Evolutionary conservation across 148 eudicot species (phyloP).

Genomic region (Fagopyrum homotropicum): DNA sequence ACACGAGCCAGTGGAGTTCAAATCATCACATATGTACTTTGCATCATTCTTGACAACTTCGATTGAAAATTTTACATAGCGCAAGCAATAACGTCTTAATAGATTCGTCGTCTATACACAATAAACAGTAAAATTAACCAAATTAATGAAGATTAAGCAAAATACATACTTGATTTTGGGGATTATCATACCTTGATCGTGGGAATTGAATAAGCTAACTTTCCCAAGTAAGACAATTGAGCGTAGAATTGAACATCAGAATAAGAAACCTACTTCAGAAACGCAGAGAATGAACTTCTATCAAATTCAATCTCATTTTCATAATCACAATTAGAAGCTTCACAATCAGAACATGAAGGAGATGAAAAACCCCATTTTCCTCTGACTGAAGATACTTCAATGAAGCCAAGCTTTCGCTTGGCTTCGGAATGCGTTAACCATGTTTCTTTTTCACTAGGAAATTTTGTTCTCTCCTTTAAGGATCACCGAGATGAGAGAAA

Average conservation of each 20-base stretch:
- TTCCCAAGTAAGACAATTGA: conserved; percentile 76
- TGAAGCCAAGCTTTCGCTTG: too few species aligned
- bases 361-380: not conserved
- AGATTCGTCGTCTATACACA: conserved; percentile 42
- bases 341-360: conserved; percentile 26
- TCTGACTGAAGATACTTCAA: conserved; percentile 27
- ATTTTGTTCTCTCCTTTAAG: conserved; percentile 22
- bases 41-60: conserved; percentile 17
- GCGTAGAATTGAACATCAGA: conserved; percentile 76
- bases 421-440: too few species aligned
- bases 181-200: conserved; percentile 54
- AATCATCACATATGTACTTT: conserved; percentile 39
- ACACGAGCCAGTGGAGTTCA: conserved; percentile 58
- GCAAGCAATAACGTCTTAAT: conserved; percentile 43
- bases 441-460: too few species aligned
- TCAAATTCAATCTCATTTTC: conserved; percentile 39
- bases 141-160: too few species aligned
- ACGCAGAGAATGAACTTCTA: conserved; percentile 57
- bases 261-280: conserved; percentile 70
- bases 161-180: too few species aligned
- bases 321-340: conserved; percentile 21
- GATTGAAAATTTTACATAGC: conserved; percentile 64
- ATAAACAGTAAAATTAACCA: too few species aligned
- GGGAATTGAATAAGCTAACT: conserved; percentile 70
- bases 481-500: too few species aligned